Base-by-base conservation (phyloP, 768 basidiomycete species). In the Amanita inopinata region DNA sequence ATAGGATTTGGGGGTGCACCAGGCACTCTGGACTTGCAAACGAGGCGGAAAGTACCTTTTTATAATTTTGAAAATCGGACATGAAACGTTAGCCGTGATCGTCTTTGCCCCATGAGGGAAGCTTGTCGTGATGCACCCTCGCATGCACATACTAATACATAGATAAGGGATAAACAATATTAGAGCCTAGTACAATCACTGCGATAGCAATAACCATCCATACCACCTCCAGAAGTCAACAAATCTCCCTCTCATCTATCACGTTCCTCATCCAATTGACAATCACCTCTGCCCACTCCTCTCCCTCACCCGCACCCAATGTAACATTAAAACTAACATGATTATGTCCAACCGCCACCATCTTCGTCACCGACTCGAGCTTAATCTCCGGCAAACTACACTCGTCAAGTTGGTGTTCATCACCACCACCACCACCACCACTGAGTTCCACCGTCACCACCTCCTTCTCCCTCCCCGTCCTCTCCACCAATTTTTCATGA, bases 241-340 rank as follows among this genome's bases (percentile, higher is more conserved):
- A 28, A 28, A 28, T 28, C 27, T 28, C 27, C n/a, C 35, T 40
- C 17, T 40, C 27, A 14, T 25, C 25, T 20, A 38, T 3, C 33
- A 34, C 24, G 22, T 40, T 43, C 46, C 47, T 49, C 25, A 67
- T 62, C 68, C 69, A 70, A 18, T 53, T 48, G 17, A 56, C 57
- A 25, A 71, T 67, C 12, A 74, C 67, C 43, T 70, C 60, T 1
- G 64, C 79, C 79, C 80, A 82, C 23, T 71, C 65, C 50, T 83
- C 80, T 12, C 75, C 81, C 49, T 74, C 56, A 1, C 80, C 79
- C 2, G 67, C 71, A 2, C 63, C 55, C 44, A 80, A 51, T 10
- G 66, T 67, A 61, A 62, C 68, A 37, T 69, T 66, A 10, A 67
- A 51, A 46, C 79, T 83, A 43, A 83, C 60, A 49, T 83, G 81